phyloP scores from a whole-genome alignment of 176 grass and related monocot species.

The Dactylis glomerata region DNA sequence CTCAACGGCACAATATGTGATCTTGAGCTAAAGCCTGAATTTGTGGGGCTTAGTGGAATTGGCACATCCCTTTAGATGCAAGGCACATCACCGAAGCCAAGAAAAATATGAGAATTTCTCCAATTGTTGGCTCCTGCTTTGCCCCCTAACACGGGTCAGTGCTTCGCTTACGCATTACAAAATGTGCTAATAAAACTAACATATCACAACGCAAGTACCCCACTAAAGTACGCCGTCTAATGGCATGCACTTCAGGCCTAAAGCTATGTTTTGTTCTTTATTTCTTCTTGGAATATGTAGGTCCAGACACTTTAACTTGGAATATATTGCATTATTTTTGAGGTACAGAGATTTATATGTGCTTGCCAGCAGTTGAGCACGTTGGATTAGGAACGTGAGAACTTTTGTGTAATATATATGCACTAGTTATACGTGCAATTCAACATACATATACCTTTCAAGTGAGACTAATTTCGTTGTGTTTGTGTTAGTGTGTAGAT shows the following conservation, averaged over 20 bases:
- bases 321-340: not conserved
- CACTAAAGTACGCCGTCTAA: conserved; percentile 30
- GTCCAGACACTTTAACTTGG: not conserved
- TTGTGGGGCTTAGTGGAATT: conserved; percentile 51
- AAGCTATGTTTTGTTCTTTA: not conserved
- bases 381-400: not conserved
- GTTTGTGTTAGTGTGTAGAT: not conserved
- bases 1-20: conserved; percentile 38
- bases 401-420: not conserved
- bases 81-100: conserved; percentile 48
- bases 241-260: conserved; percentile 24
- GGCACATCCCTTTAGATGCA: conserved; percentile 51
- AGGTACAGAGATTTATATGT: not conserved
- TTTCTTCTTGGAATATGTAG: not conserved
- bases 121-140: conserved; percentile 38
- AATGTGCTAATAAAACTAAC: conserved; percentile 38
- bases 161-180: conserved; percentile 11
- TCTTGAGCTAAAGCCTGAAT: conserved; percentile 49
- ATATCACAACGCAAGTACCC: conserved; percentile 20
- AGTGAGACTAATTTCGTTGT: not conserved
- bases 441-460: not conserved
- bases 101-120: conserved; percentile 21
- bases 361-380: not conserved
- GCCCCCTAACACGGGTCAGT: conserved; percentile 45
- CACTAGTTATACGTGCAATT: not conserved